Evolutionary conservation across 768 basidiomycete genomes (phyloP).

Genomic region (Galerina sulciceps): DNA sequence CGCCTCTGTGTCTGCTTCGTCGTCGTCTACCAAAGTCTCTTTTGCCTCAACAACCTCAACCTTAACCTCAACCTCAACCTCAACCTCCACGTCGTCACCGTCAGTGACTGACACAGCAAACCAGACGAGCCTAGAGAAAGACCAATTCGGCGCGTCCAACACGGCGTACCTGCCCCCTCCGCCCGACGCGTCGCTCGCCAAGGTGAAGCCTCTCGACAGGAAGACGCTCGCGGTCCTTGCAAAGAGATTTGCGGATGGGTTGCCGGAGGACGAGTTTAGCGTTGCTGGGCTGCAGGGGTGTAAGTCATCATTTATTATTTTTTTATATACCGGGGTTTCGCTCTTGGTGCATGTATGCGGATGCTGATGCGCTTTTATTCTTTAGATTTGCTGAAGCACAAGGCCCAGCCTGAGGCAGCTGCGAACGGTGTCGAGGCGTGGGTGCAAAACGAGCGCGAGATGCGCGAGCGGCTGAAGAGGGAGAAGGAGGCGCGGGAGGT

Average conservation of each 20-base stretch:
- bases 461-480: conserved; percentile 71
- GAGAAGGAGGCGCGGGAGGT: conserved; percentile 76
- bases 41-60: no score
- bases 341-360: conserved; percentile 3
- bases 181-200: conserved; percentile 59
- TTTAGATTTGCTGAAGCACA: conserved; percentile 81
- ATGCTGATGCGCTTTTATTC: conserved; percentile 1
- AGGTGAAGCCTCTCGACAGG: conserved; percentile 66
- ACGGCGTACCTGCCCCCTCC: conserved; percentile 69
- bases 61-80: no score
- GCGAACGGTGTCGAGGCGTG: conserved; percentile 69
- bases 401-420: conserved; percentile 79
- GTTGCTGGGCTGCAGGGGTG: conserved; percentile 92
- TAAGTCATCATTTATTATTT: no score
- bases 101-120: no score
- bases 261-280: conserved; percentile 87
- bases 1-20: conserved; percentile 1
- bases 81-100: no score
- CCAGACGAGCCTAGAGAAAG: conserved; percentile 21
- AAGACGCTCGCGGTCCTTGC: conserved; percentile 70
- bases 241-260: conserved; percentile 76
- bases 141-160: conserved; percentile 59
- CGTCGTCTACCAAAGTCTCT: neutral
- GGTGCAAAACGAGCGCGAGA: conserved; percentile 76
- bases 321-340: no score